A percentile compares a stretch with the other conserved stretches of the same genome.
Conservation (phyloP, 1,139 yeast species). For the Geotrichum cucujoidarum region DNA sequence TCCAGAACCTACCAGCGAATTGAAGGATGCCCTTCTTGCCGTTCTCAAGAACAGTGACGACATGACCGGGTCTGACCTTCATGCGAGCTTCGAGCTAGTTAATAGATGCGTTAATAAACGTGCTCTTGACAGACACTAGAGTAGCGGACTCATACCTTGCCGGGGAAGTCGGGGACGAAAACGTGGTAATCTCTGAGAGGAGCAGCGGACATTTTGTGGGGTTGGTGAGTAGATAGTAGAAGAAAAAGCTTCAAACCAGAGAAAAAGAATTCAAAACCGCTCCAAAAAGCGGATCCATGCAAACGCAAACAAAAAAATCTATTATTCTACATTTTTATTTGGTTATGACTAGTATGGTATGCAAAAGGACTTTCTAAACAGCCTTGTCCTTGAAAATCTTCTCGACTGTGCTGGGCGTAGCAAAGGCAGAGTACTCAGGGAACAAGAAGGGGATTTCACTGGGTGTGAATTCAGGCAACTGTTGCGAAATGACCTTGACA, state of each 20-base stretch:
- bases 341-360: too few relatives aligned
- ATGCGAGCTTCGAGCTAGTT: conserved; percentile 7
- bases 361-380: too few relatives aligned
- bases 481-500: conserved; percentile 35
- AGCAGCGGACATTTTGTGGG: not conserved
- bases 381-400: not conserved
- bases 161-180: conserved; percentile 16
- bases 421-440: conserved; percentile 17
- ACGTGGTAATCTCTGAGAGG: conserved; percentile 7
- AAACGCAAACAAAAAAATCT: too few relatives aligned
- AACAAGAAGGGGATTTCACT: conserved; percentile 42
- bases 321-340: too few relatives aligned
- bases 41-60: conserved; percentile 3
- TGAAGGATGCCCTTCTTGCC: not conserved
- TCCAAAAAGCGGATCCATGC: too few relatives aligned
- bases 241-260: too few relatives aligned
- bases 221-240: too few relatives aligned
- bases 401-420: not conserved
- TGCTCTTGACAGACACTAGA: not conserved
- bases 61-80: conserved; percentile 9
- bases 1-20: not conserved
- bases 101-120: not conserved
- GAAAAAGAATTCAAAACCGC: too few relatives aligned
- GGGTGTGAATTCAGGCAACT: conserved; percentile 44
- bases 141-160: conserved; percentile 3